Percentiles rank a stretch among this genome's conserved stretches.
Conservation (phyloP, 73 alveolate genomes). For the Effrenium voratum region DNA sequence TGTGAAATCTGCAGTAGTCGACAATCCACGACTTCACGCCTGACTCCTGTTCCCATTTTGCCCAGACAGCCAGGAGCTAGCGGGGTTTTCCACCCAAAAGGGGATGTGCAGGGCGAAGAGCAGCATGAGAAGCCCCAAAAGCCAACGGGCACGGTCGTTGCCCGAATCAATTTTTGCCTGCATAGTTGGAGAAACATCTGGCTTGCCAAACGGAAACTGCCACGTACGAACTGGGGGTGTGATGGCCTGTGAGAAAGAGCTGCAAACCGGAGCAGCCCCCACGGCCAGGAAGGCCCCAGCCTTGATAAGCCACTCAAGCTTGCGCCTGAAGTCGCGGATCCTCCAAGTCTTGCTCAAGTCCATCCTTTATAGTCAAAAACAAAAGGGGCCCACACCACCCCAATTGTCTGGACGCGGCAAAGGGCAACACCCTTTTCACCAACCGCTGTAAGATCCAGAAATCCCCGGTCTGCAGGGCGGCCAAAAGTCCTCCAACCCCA, state of each 20-base stretch:
- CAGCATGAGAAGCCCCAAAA: neutral
- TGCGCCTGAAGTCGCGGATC: neutral
- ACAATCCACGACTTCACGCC: neutral
- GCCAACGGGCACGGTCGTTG: neutral
- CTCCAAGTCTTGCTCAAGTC: neutral
- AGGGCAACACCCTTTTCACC: neutral
- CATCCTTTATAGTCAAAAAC: neutral
- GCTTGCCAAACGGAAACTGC: neutral
- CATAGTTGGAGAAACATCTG: neutral
- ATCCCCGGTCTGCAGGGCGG: neutral
- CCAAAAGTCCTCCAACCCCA: neutral
- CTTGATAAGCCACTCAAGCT: neutral
- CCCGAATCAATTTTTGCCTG: neutral
- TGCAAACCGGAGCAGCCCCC: neutral
- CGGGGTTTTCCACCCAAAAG: conserved; percentile 19
- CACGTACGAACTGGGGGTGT: neutral
- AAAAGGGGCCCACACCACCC: neutral
- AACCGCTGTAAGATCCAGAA: neutral
- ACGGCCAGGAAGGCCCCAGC: neutral
- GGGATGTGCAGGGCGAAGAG: neutral
- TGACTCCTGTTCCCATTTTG: neutral
- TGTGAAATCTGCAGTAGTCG: neutral
- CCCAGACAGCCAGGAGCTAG: neutral
- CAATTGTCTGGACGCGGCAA: neutral
- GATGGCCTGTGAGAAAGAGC: neutral